Base-by-base conservation (phyloP, 495 filamentous ascomycete species). In the Filosporella fistucella region DNA sequence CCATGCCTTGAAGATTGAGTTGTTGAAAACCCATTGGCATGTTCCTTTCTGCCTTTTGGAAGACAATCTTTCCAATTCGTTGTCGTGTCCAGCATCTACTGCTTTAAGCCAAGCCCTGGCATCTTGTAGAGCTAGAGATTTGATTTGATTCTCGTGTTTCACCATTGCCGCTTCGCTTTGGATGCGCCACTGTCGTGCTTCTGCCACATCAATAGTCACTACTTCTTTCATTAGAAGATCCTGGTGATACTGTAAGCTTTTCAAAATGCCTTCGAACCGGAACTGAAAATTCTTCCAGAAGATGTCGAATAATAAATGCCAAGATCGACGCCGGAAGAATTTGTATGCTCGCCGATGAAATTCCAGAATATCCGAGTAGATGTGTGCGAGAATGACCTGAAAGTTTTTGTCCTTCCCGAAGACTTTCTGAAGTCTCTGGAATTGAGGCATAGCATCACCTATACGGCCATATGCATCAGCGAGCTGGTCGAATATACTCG, bases 301-400 rank as follows among this genome's bases (percentile, higher is more conserved):
- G 10, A 64, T 58, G 6, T 48, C 45, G 29, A 69, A 69, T 34
- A 69, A 47, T 0, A 61, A 51, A 8, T 54, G 49, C 66, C 66
- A 69, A 7, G 55, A 41, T 34, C 51, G 53, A 25, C 59, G 51
- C 14, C 65, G 50, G 35, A 68, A 45, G 34, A 66, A 68, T 32
- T 62, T 64, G 38, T 70, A 70, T 17, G 66, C 64, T 47, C 57
- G 45, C 14, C 56, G 50, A 45, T 70, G 67, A 32, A 70, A 68
- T 26, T 67, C 62, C 6, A 68, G 50, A 22, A 70, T 65, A 30
- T 70, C 66, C 2, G 54, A 41, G 29, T 68, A 70, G 22, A 68
- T 44, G 12, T 61, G 24, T 10, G 55, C 63, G 13, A 68, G 46
- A 6, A 64, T 53, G 2, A 49, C 51, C 36, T 61, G 53, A 49